These are phyloP conservation scores for Alloteropsis semialata DNA, from an alignment of 176 grass and related monocot genomes.

Conservation along the genomic window DNA sequence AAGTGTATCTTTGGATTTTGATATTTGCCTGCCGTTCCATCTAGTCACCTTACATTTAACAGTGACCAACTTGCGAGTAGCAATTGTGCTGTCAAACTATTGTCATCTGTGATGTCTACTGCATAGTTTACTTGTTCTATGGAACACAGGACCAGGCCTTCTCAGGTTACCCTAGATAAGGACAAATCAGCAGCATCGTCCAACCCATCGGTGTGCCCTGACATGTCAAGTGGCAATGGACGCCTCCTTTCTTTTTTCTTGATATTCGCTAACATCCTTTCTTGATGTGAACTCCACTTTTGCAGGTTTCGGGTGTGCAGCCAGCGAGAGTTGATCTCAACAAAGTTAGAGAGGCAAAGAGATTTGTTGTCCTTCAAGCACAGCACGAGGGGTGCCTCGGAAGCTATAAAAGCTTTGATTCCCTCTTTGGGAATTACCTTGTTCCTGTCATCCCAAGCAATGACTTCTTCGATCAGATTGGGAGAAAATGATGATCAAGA, in stretches of 20 bases:
- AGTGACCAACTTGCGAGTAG: neutral
- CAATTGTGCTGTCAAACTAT: neutral
- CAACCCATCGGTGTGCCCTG: slow-evolving; percentile 27
- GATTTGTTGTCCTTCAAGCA: slow-evolving; percentile 61
- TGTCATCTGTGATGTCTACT: neutral
- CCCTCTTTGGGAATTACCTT: slow-evolving; percentile 78
- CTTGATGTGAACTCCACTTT: slow-evolving; percentile 23
- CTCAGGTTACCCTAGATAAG: slow-evolving; percentile 45
- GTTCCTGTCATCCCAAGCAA: slow-evolving; percentile 70
- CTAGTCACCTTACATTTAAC: neutral
- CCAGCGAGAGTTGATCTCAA: slow-evolving; percentile 48
- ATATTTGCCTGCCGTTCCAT: neutral
- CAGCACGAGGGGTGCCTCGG: slow-evolving; percentile 78
- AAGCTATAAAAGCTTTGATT: slow-evolving; percentile 83
- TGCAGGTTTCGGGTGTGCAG: slow-evolving; percentile 42
- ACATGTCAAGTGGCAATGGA: slow-evolving; percentile 1
- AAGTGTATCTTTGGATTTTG: neutral
- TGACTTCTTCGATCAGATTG: slow-evolving; percentile 35
- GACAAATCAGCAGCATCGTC: slow-evolving; percentile 34
- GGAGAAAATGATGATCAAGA: neutral
- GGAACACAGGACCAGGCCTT: slow-evolving; percentile 43
- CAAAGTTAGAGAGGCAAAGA: slow-evolving; percentile 69
- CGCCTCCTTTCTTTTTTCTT: slow-evolving; percentile 6
- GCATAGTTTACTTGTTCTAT: neutral
- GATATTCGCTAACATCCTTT: slow-evolving; percentile 13